phyloP scores from a whole-genome alignment of 768 basidiomycete species.

The Pisolithus sp. region DNA sequence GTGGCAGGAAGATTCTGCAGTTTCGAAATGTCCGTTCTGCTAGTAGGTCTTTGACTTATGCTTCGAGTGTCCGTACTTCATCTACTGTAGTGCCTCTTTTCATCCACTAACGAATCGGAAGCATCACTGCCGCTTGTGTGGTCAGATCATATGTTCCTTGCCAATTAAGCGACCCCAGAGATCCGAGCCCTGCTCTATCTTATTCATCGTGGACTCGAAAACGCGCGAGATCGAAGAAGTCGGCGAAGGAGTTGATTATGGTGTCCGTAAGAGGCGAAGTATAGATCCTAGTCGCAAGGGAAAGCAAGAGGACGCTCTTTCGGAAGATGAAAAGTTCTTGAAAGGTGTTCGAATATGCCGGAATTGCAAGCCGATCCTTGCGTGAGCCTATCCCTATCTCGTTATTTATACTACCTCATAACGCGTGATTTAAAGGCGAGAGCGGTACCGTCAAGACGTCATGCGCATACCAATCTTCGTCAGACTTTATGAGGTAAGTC shows the following conservation, averaged over 20 bases:
- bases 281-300: constrained; percentile 20
- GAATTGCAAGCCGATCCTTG: constrained; percentile 70
- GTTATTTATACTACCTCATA: neutral
- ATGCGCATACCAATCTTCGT: constrained; percentile 53
- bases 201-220: constrained; percentile 81
- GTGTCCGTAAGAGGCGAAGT: constrained; percentile 51
- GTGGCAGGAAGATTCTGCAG: constrained; percentile 82
- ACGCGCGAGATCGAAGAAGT: constrained; percentile 81
- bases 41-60: constrained; percentile 37
- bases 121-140: constrained; percentile 94
- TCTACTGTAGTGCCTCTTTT: constrained; percentile 53
- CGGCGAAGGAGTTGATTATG: constrained; percentile 75
- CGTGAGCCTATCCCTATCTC: constrained; percentile 45
- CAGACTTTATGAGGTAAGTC: constrained; percentile 61
- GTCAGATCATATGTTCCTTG: constrained; percentile 84
- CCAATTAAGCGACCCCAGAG: constrained; percentile 71
- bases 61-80: constrained; percentile 4
- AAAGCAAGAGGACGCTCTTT: constrained; percentile 32
- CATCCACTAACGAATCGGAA: constrained; percentile 88
- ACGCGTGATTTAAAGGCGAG: constrained; percentile 43
- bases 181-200: constrained; percentile 60
- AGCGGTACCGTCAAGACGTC: constrained; percentile 71
- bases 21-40: constrained; percentile 82
- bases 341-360: constrained; percentile 86
- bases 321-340: constrained; percentile 76